phyloP scores from a whole-genome alignment of 257 asterid genomes.

The Lithospermum erythrorhizon region DNA sequence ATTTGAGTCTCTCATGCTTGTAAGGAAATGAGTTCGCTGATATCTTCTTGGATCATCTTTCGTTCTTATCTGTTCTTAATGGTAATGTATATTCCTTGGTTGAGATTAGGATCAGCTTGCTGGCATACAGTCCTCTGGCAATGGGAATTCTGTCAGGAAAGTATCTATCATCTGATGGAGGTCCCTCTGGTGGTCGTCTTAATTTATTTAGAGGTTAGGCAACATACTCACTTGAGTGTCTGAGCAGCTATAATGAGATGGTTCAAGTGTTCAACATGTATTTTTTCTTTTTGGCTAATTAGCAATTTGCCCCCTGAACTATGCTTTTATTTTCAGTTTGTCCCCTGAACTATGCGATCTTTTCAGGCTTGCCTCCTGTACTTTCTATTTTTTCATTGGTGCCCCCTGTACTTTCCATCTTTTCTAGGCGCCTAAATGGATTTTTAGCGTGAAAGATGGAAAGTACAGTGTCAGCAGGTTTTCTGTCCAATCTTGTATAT shows the following conservation, averaged over 20 bases:
- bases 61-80: not conserved
- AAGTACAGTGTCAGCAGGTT: no score
- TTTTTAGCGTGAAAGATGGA: no score
- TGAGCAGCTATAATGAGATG: not conserved
- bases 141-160: constrained; percentile 94
- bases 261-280: no score
- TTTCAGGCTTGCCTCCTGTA: no score
- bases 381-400: no score
- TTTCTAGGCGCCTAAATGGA: no score
- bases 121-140: constrained; percentile 92
- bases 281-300: no score
- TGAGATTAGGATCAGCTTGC: constrained; percentile 27
- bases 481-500: no score
- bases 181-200: constrained; percentile 48
- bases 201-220: constrained; percentile 68
- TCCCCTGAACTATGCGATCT: no score
- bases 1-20: not conserved
- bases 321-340: no score
- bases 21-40: not conserved
- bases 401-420: no score
- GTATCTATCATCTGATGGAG: constrained; percentile 50
- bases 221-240: constrained; percentile 5
- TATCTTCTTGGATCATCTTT: not conserved
- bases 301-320: no score
- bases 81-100: not conserved